A percentile compares a stretch with the other conserved stretches of the same genome.
These are phyloP conservation scores for Boletus edulis DNA, from an alignment of 768 basidiomycete genomes.

Conservation along the genomic window DNA sequence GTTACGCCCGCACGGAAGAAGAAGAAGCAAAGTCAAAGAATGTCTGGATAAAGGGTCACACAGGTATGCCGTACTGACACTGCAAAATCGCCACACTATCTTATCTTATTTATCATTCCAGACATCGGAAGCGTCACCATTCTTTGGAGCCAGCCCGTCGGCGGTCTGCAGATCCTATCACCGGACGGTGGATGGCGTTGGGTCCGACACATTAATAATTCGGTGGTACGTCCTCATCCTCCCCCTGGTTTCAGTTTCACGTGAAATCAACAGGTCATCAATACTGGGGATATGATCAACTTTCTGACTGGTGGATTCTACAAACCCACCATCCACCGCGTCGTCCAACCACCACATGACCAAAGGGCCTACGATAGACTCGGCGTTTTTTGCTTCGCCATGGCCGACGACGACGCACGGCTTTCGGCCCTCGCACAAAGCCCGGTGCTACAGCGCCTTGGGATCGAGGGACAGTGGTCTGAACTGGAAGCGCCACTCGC, in stretches of 20 bases:
- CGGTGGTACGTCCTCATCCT: conserved; percentile 36
- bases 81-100: neutral
- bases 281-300: conserved; percentile 56
- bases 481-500: conserved; percentile 45
- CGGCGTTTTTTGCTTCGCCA: conserved; percentile 54
- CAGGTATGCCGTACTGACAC: conserved; percentile 33
- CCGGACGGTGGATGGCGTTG: conserved; percentile 54
- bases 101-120: conserved; percentile 39
- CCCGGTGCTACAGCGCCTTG: conserved; percentile 45
- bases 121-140: conserved; percentile 57
- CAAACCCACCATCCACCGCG: conserved; percentile 58
- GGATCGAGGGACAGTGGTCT: conserved; percentile 36
- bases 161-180: conserved; percentile 54
- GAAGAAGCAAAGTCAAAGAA: conserved; percentile 51
- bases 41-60: conserved; percentile 60
- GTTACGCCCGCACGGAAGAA: conserved; percentile 47
- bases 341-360: conserved; percentile 53
- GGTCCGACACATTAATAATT: conserved; percentile 57
- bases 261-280: conserved; percentile 43
- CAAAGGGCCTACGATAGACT: conserved; percentile 48
- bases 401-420: conserved; percentile 49
- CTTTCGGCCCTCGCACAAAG: conserved; percentile 45
- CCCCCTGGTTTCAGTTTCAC: neutral
- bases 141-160: conserved; percentile 59
- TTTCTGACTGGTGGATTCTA: conserved; percentile 60